phyloP scores from a whole-genome alignment of 2,329 filamentous ascomycete species.

The Ceratocystis variospora region DNA sequence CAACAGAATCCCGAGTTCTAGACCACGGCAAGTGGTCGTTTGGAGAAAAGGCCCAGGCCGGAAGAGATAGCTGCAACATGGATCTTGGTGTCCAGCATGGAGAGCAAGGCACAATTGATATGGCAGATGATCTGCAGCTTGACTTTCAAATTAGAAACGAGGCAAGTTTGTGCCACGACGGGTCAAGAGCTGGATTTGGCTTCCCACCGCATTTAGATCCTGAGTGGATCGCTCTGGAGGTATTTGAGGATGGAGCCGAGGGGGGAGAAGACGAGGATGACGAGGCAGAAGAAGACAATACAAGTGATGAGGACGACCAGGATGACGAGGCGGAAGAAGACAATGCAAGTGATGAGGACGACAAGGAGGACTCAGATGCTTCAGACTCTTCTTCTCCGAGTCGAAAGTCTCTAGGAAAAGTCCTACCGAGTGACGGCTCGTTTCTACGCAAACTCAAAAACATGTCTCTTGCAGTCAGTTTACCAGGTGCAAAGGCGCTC shows the following conservation, averaged over 20 bases:
- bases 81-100: neutral
- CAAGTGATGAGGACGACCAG: conserved; percentile 27
- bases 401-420: conserved; percentile 6
- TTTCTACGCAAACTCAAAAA: neutral
- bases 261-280: conserved; percentile 34
- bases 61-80: neutral
- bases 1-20: conserved; percentile 13
- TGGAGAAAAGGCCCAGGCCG: neutral
- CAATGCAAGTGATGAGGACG: neutral
- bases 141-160: neutral
- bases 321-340: conserved; percentile 29
- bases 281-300: conserved; percentile 23
- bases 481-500: neutral
- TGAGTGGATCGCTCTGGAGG: conserved; percentile 85
- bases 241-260: conserved; percentile 53
- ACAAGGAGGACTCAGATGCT: conserved; percentile 11
- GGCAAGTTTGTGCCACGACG: neutral
- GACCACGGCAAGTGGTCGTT: neutral
- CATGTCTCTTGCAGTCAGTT: neutral
- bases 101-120: neutral
- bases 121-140: neutral
- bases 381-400: conserved; percentile 15
- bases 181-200: neutral
- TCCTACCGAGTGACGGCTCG: neutral
- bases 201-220: conserved; percentile 65